Percentiles rank a stretch among this genome's conserved stretches.
These are phyloP conservation scores for Yamadazyma sp. DNA, from an alignment of 805 yeast species.

Conservation along the genomic window DNA sequence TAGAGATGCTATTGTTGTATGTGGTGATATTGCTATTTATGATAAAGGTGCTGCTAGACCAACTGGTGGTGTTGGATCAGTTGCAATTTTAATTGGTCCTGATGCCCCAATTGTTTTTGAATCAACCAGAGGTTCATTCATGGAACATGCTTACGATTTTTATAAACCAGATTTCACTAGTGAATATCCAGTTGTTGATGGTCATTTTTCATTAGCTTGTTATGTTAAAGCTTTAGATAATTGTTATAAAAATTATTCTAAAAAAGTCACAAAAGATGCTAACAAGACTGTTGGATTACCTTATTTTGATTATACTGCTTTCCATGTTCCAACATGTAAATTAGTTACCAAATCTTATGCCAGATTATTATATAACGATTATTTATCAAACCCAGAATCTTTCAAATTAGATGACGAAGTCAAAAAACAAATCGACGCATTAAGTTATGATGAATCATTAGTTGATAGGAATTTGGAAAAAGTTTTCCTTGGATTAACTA, in stretches of 20 bases:
- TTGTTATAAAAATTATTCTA: conserved; percentile 79
- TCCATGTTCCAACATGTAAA: conserved; percentile 98
- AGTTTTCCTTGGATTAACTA: conserved; percentile 73
- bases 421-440: conserved; percentile 46
- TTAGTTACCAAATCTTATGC: conserved; percentile 91
- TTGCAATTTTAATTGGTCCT: conserved; percentile 92
- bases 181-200: conserved; percentile 97
- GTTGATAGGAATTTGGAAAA: conserved; percentile 82
- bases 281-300: conserved; percentile 57
- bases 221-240: conserved; percentile 90
- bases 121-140: conserved; percentile 81
- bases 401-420: conserved; percentile 52
- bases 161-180: conserved; percentile 96
- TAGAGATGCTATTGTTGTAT: conserved; percentile 92
- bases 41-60: conserved; percentile 98
- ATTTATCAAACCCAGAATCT: conserved; percentile 60
- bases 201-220: conserved; percentile 91
- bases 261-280: conserved; percentile 56
- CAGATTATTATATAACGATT: conserved; percentile 87
- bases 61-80: conserved; percentile 98
- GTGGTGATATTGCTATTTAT: conserved; percentile 97
- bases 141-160: conserved; percentile 97
- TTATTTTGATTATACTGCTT: conserved; percentile 86
- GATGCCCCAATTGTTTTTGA: conserved; percentile 97
- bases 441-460: conserved; percentile 74